Conservation (phyloP, 257 asterid species). For the Jaltomata sinuosa region DNA sequence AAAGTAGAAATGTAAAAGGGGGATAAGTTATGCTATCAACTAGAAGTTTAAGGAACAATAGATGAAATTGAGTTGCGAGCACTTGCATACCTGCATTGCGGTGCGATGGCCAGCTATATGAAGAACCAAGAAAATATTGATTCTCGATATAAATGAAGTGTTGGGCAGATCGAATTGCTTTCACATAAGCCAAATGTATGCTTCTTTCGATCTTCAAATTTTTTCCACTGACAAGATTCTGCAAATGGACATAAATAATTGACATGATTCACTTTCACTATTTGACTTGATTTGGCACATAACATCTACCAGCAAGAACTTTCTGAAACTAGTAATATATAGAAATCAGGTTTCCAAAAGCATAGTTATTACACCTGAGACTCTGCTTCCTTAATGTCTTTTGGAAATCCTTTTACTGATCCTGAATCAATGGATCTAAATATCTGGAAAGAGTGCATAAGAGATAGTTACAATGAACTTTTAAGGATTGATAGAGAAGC, state of each 20-base stretch:
- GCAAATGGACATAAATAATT: constrained; percentile 2
- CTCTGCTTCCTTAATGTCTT: constrained; percentile 44
- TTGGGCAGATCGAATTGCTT: constrained; percentile 91
- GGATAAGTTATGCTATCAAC: neutral
- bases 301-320: neutral
- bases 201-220: constrained; percentile 73
- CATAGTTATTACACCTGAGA: constrained; percentile 35
- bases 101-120: constrained; percentile 83
- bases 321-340: neutral
- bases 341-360: neutral
- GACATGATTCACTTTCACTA: neutral
- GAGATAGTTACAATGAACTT: neutral
- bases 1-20: neutral
- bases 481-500: neutral
- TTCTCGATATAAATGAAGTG: constrained; percentile 89
- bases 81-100: constrained; percentile 49
- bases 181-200: constrained; percentile 81
- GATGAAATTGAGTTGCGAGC: neutral
- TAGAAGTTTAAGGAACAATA: neutral
- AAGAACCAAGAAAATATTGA: constrained; percentile 90
- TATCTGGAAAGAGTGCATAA: constrained; percentile 32
- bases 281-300: neutral
- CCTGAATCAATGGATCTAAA: constrained; percentile 97
- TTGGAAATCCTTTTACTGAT: constrained; percentile 88
- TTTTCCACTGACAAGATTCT: constrained; percentile 79